Conservation (phyloP, 2,329 filamentous ascomycete genomes). For the Cylindrodendrum hubeiense region DNA sequence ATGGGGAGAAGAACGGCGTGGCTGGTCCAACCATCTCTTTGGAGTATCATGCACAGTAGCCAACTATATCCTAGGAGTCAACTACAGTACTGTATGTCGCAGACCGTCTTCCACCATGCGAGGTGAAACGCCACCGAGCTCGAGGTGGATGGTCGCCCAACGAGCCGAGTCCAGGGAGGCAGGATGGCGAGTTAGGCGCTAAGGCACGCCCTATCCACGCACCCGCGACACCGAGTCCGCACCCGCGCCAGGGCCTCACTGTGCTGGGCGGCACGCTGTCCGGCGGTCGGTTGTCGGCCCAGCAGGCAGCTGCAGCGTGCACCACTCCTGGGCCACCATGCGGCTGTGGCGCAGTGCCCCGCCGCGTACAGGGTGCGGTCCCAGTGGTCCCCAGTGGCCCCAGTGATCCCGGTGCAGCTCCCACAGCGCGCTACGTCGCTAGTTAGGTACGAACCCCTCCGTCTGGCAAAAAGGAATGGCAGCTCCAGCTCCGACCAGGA, state of each 20-base stretch:
- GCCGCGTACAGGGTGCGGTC: conserved; percentile 22
- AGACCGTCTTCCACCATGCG: background rate
- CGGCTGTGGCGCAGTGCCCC: conserved; percentile 44
- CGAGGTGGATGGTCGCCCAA: background rate
- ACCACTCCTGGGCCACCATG: conserved; percentile 21
- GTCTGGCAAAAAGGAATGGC: background rate
- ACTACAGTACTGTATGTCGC: background rate
- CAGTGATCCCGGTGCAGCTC: background rate
- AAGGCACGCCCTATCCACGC: background rate
- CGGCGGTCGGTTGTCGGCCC: background rate
- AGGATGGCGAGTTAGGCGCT: background rate
- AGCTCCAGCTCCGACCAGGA: background rate
- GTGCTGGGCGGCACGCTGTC: background rate
- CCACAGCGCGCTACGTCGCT: background rate
- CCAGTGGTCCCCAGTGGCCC: conserved; percentile 10
- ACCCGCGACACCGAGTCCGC: background rate
- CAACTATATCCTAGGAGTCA: background rate
- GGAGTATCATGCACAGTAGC: background rate
- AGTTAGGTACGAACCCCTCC: background rate
- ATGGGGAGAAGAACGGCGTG: background rate
- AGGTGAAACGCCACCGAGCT: background rate
- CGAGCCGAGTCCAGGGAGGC: background rate
- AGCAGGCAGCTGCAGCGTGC: background rate
- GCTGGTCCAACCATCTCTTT: background rate
- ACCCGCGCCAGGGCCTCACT: background rate